Evolutionary conservation across 1,284 basidiomycete genomes (phyloP).

Genomic region (Pulveroboletus sp.): DNA sequence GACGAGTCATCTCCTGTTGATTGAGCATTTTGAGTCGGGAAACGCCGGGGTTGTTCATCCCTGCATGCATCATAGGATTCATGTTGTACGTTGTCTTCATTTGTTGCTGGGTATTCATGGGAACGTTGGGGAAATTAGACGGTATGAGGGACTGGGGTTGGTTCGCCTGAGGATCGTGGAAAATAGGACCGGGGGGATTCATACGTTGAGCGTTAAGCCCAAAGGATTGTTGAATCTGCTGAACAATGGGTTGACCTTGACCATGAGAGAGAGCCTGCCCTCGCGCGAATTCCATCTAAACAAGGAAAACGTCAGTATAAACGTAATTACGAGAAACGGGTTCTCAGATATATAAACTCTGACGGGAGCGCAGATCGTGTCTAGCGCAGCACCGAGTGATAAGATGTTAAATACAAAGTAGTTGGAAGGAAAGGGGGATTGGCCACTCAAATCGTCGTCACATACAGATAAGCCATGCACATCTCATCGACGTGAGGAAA

Average conservation of each 20-base stretch:
- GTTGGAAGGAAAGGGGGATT: constrained; percentile 22
- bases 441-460: constrained; percentile 18
- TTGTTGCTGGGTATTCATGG: constrained; percentile 36
- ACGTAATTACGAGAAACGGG: constrained; percentile 18
- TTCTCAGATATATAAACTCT: constrained; percentile 8
- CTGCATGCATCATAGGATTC: constrained; percentile 42
- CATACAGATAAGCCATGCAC: constrained; percentile 17
- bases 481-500: constrained; percentile 16
- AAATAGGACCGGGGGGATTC: constrained; percentile 36
- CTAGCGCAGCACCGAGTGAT: constrained; percentile 12
- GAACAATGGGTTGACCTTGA: constrained; percentile 38
- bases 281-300: constrained; percentile 53
- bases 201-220: constrained; percentile 36
- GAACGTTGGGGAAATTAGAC: constrained; percentile 41
- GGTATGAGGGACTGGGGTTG: constrained; percentile 44
- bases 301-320: constrained; percentile 24
- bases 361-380: neutral
- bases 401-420: constrained; percentile 13
- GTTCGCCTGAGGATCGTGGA: constrained; percentile 45
- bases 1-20: constrained; percentile 44
- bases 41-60: constrained; percentile 36
- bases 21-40: constrained; percentile 50
- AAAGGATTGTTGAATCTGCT: constrained; percentile 46
- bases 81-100: constrained; percentile 35
- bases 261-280: constrained; percentile 42